Base-by-base conservation (phyloP, 2,329 filamentous ascomycete species). In the Ophiostoma pallidulum region DNA sequence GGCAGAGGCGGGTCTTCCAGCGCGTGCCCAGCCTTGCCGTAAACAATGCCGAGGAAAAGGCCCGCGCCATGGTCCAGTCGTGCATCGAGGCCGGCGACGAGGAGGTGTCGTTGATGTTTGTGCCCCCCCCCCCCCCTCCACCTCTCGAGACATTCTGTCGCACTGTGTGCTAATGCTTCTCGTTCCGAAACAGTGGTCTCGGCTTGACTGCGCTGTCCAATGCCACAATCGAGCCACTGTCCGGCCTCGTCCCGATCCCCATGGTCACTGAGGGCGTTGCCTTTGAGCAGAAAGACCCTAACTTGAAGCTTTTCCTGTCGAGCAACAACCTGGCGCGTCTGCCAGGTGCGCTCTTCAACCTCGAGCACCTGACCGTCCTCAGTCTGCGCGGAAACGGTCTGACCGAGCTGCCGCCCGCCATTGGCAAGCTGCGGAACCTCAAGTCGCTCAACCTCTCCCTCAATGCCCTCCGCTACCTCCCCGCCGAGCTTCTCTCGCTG, bases 301-400 rank as follows among this genome's bases (percentile, higher is more conserved):
- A 71, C 43, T 64, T 87, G 40, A 72, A 79, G 55, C 61, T 88
- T 1, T 82, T 76, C 49, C 64, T 88, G 13, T 72, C 73, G 12
- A 69, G 68, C 45, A 88, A 87, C 57, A 59, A 62, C 0, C 68
- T 88, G 4, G 62, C 60, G 3, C 64, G 65, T 13, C 65, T 85
- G 2, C 83, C 84, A 0, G 66, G 69, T 2, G 73, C 76, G 41
- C 62, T 87, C 3, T 83, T 84, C 56, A 70, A 75, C 40, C 64
- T 87, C 3, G 66, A 77, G 19, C 67, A 78, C 55, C 66, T 87
- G 26, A 80, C 76, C 0, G 74, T 80, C 14, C 71, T 88, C 12
- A 85, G 75, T 55, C 67, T 88, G 14, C 77, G 84, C 31, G 75
- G 72, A 51, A 86, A 86, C 56, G 61, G 70, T 20, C 68, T 88